phyloP scores from a whole-genome alignment of 352 stramenopile species.

The Lagenidium giganteum region DNA sequence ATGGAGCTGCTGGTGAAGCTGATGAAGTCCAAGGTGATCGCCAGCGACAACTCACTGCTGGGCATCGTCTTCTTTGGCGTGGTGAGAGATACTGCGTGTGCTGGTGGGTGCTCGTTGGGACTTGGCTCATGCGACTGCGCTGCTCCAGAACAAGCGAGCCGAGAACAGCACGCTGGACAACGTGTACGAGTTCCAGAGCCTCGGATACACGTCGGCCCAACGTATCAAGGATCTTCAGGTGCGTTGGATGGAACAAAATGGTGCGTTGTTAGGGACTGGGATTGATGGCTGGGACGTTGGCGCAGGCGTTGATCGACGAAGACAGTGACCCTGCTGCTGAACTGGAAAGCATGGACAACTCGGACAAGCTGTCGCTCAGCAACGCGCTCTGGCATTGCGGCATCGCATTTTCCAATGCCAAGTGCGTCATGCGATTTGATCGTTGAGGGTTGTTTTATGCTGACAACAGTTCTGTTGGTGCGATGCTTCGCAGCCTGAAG shows the following conservation, averaged over 20 bases:
- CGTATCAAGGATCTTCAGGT: conserved; percentile 74
- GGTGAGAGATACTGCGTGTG: conserved; percentile 30
- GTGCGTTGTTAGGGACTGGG: background rate
- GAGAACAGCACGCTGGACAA: conserved; percentile 55
- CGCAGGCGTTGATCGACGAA: conserved; percentile 32
- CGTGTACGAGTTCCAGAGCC: conserved; percentile 72
- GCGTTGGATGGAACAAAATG: background rate
- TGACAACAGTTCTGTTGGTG: no score
- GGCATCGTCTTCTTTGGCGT: conserved; percentile 76
- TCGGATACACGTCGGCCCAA: conserved; percentile 65
- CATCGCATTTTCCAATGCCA: conserved; percentile 75
- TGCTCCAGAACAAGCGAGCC: conserved; percentile 40
- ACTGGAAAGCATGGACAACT: conserved; percentile 56
- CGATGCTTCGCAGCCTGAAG: conserved; percentile 43
- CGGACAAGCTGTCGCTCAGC: conserved; percentile 61
- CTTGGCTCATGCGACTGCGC: background rate
- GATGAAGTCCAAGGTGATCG: conserved; percentile 75
- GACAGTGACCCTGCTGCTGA: conserved; percentile 32
- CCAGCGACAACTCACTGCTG: conserved; percentile 73
- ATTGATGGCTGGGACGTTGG: background rate
- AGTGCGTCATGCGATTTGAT: conserved; percentile 27
- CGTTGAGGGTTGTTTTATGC: background rate
- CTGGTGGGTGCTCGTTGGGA: background rate
- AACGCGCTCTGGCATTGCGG: conserved; percentile 82
- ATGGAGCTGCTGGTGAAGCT: conserved; percentile 64